phyloP scores from a whole-genome alignment of 345 rosid species.

The Moricandia arvensis region DNA sequence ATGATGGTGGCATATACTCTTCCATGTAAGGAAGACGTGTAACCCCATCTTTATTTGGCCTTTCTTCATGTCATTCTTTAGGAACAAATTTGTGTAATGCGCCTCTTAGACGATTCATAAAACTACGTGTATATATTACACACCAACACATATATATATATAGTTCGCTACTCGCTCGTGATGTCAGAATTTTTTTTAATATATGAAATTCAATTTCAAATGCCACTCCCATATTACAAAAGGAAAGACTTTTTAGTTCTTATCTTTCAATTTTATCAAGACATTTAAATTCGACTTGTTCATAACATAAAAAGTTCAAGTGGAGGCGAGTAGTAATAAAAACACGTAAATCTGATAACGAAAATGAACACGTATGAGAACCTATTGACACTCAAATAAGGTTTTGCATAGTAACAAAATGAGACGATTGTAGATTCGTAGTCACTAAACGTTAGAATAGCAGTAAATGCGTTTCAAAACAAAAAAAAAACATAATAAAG shows the following conservation, averaged over 20 bases:
- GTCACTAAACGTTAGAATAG: no score
- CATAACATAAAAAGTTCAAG: not conserved
- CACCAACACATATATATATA: no score
- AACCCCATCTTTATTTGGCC: constrained; percentile 10
- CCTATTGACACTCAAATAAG: not conserved
- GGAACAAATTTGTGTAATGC: not conserved
- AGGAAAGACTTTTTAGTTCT: not conserved
- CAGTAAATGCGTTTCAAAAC: no score
- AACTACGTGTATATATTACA: not conserved
- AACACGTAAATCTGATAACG: not conserved
- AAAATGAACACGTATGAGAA: not conserved
- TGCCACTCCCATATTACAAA: not conserved
- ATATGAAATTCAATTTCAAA: not conserved
- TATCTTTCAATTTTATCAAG: not conserved
- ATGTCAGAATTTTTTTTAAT: constrained; percentile 11
- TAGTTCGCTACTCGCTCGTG: constrained; percentile 1
- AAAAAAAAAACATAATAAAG: no score
- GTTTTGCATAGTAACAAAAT: not conserved
- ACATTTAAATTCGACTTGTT: not conserved
- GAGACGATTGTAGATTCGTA: no score
- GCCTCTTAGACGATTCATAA: not conserved
- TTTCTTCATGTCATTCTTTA: constrained; percentile 9
- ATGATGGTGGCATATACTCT: constrained; percentile 30
- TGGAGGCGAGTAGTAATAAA: not conserved
- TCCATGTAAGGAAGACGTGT: constrained; percentile 35